phyloP scores from a whole-genome alignment of 2,329 filamentous ascomycete species.

The Coniochaeta sp. region DNA sequence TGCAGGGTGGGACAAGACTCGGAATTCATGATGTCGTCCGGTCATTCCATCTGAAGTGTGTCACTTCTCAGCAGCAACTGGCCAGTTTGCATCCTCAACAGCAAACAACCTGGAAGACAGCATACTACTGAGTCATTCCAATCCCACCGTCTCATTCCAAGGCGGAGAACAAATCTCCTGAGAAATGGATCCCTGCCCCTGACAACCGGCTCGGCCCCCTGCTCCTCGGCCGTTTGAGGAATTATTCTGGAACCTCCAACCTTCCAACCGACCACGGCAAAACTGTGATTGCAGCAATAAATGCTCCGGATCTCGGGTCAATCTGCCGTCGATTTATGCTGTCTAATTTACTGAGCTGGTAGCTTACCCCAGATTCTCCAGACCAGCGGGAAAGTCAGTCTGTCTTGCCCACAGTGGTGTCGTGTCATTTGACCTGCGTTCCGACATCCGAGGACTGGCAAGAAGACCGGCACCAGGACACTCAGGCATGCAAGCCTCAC shows the following conservation, averaged over 20 bases:
- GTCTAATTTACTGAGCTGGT: neutral
- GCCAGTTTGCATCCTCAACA: neutral
- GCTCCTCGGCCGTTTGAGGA: conserved; percentile 1
- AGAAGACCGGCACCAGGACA: too few species aligned
- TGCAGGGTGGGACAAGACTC: too few species aligned
- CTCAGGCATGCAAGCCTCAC: too few species aligned
- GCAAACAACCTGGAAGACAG: neutral
- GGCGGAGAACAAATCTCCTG: neutral
- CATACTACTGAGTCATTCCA: neutral
- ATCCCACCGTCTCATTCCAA: neutral
- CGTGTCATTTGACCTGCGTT: neutral
- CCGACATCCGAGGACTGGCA: neutral
- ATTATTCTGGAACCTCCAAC: conserved; percentile 4
- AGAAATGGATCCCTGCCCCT: neutral
- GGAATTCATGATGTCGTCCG: neutral
- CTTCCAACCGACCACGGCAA: neutral
- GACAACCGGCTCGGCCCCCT: neutral
- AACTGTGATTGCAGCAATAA: neutral
- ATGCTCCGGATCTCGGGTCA: conserved; percentile 1
- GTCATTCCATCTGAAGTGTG: neutral
- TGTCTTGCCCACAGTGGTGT: neutral
- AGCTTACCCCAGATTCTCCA: neutral
- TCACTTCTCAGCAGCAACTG: neutral
- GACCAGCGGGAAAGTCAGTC: neutral
- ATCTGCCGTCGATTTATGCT: conserved; percentile 1